Base-by-base conservation (phyloP, 192 early-diverging fungal genomes). In the Phycomyces blakesleeanus region DNA sequence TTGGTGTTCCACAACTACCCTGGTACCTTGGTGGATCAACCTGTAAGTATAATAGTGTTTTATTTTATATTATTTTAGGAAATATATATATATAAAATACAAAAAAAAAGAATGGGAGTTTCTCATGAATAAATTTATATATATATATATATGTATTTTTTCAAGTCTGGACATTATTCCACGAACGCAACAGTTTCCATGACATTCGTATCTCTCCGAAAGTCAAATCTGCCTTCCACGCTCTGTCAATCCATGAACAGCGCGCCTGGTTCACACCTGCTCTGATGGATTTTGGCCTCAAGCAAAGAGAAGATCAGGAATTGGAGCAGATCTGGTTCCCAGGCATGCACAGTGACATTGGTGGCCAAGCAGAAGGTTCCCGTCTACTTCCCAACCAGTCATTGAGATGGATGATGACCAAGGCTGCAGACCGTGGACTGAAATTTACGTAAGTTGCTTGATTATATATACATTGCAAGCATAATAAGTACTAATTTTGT, bases 311-410 rank as follows among this genome's bases (percentile, higher is more conserved):
- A 1, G 50, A 54, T 9, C 65, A 67, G 27, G 56, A 24, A 18
- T 25, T 67, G 5, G 50, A 42, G n/a, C 65, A 67, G 50, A 47
- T 59, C 0, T 67, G 65, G 65, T 67, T 67, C 26, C 65, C 65
- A 10, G 65, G 65, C 29, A 38, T 67, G 47, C 65, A 67, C 25
- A 39, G 49, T 6, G 65, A 67, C 16, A 34, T 67, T 24, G 65
- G 65, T 9, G 65, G 58, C 21, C 51, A 52, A 52, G 51, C 12
- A 49, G 18, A 52, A 52, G 20, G 9, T 4, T 20, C 21, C 8
- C 16, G 40, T 38, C 22, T 58, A n/a, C 37, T 67, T 5, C 40
- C 65, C 0, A 59, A 51, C 26, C 65, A 67, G 18, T 49, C 65
- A 9, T 26, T 67, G 14, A 11, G 20, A 9, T 67, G 65, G 65